Conservation (phyloP, 2,329 filamentous ascomycete genomes). For the Sphaerulina populicola region DNA sequence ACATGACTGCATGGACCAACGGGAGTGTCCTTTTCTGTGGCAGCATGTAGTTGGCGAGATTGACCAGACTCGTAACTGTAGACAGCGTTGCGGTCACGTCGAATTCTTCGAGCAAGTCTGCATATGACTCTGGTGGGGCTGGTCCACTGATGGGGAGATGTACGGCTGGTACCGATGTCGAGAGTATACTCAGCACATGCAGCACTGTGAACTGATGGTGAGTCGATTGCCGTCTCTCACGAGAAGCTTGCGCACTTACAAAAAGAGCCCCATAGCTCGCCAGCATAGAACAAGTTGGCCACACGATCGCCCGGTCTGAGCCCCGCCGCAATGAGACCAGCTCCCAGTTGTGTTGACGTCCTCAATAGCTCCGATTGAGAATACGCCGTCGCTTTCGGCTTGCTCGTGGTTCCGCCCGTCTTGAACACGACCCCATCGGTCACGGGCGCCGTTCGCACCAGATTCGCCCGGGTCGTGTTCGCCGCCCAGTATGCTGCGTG, state of each 20-base stretch:
- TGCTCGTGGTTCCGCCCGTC: constrained; percentile 1
- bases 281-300: constrained; percentile 3
- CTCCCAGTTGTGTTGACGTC: not conserved
- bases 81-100: constrained; percentile 3
- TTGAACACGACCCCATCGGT: constrained; percentile 3
- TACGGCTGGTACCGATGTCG: not conserved
- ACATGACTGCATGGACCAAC: constrained; percentile 1
- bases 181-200: not conserved
- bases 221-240: not conserved
- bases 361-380: constrained; percentile 1
- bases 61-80: constrained; percentile 3
- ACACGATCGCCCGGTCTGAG: constrained; percentile 1
- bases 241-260: not conserved
- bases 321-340: not conserved
- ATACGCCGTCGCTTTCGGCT: constrained; percentile 4
- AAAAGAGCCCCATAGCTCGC: constrained; percentile 1
- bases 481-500: constrained; percentile 1
- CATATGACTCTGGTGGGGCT: not conserved
- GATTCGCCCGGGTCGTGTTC: not conserved
- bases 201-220: not conserved
- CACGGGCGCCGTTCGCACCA: not conserved
- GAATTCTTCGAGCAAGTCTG: constrained; percentile 1
- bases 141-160: constrained; percentile 4
- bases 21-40: not conserved
- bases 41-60: constrained; percentile 2